phyloP scores from a whole-genome alignment of 768 basidiomycete species.

The Trametes coccinea region DNA sequence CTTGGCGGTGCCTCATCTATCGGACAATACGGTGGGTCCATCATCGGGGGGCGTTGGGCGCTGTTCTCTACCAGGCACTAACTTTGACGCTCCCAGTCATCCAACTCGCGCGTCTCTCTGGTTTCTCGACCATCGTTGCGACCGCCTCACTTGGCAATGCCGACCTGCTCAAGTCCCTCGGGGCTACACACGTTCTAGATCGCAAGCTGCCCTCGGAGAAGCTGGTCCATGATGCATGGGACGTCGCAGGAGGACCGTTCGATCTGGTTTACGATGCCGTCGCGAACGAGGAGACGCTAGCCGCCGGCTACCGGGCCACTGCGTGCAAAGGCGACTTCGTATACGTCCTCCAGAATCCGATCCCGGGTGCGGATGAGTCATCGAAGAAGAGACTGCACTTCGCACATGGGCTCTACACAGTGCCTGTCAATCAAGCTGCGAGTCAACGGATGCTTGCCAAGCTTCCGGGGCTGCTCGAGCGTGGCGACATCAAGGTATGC shows the following conservation, averaged over 20 bases:
- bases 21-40: conserved; percentile 30
- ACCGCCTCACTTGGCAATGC: conserved; percentile 31
- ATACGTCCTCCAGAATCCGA: conserved; percentile 7
- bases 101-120: conserved; percentile 31
- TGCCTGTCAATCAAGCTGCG: neutral
- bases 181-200: conserved; percentile 35
- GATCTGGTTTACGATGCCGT: conserved; percentile 25
- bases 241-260: conserved; percentile 22
- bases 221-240: conserved; percentile 6
- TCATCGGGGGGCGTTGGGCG: neutral
- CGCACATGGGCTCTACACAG: conserved; percentile 4
- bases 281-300: conserved; percentile 19
- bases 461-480: conserved; percentile 13
- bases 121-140: conserved; percentile 34
- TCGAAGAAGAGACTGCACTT: conserved; percentile 4
- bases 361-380: neutral
- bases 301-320: conserved; percentile 17
- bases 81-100: conserved; percentile 19
- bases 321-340: conserved; percentile 24
- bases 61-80: neutral
- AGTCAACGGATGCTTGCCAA: conserved; percentile 12
- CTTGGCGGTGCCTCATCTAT: conserved; percentile 31
- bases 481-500: conserved; percentile 21
- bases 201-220: conserved; percentile 14
- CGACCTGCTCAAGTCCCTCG: conserved; percentile 27